Conservation (phyloP, 202 grass and related monocot species). For the Schoenoplectus triqueter region DNA sequence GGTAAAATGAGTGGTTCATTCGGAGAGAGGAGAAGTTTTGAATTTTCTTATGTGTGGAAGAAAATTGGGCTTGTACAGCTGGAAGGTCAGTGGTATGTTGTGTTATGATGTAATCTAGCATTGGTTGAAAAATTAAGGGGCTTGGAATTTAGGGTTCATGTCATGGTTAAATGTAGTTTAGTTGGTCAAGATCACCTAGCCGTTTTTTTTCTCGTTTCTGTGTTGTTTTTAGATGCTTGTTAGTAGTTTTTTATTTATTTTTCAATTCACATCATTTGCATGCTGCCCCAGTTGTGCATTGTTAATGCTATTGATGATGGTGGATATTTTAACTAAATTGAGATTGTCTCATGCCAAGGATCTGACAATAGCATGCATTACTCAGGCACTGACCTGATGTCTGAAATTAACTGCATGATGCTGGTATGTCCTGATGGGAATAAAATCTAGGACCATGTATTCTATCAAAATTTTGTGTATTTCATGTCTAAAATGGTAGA, state of each 20-base stretch:
- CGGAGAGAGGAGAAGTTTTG: not conserved
- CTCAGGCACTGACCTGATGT: not conserved
- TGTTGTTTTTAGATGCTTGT: constrained; percentile 17
- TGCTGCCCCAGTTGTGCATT: not conserved
- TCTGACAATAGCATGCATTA: not conserved
- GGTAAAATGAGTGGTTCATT: not conserved
- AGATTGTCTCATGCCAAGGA: constrained; percentile 1
- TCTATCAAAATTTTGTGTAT: not conserved
- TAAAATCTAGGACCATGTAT: not conserved
- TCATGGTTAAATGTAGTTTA: constrained; percentile 24
- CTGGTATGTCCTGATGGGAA: not conserved
- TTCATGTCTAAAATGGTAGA: not conserved
- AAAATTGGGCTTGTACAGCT: constrained; percentile 22
- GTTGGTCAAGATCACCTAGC: constrained; percentile 12
- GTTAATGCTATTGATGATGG: not conserved
- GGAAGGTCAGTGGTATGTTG: constrained; percentile 24
- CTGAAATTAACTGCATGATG: not conserved
- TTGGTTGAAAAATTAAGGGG: constrained; percentile 31
- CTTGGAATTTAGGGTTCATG: constrained; percentile 16
- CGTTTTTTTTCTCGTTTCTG: not conserved
- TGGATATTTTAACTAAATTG: not conserved
- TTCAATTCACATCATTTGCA: not conserved
- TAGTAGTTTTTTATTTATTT: constrained; percentile 9
- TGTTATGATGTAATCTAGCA: constrained; percentile 26
- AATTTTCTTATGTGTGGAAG: constrained; percentile 1